phyloP scores from a whole-genome alignment of 768 basidiomycete species.

The Pilatotrama ljubarskyi region DNA sequence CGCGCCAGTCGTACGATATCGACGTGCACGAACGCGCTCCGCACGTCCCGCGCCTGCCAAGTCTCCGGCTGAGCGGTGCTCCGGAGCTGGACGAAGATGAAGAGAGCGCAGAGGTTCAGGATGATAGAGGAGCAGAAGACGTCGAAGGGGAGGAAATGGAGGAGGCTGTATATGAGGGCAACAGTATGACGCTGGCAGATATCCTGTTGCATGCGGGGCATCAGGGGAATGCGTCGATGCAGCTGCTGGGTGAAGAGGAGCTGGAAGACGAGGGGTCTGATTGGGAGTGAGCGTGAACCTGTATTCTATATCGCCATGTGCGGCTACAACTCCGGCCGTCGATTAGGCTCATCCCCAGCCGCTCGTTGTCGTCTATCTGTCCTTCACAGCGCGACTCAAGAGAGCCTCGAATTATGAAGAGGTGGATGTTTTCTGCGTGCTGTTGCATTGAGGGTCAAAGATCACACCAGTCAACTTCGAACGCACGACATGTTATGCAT shows the following conservation, averaged over 20 bases:
- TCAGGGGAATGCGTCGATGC: constrained; percentile 39
- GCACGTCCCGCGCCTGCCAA: constrained; percentile 10
- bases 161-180: constrained; percentile 39
- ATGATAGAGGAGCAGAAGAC: background rate
- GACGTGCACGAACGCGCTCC: constrained; percentile 17
- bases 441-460: too few relatives aligned
- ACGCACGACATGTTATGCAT: constrained; percentile 20
- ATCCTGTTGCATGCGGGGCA: constrained; percentile 35
- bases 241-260: constrained; percentile 36
- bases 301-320: background rate
- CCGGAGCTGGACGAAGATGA: constrained; percentile 7
- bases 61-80: constrained; percentile 10
- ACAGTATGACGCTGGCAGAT: constrained; percentile 51
- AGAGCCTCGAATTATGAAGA: too few relatives aligned
- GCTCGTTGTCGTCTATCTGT: too few relatives aligned
- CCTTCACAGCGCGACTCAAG: too few relatives aligned
- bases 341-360: background rate
- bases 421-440: too few relatives aligned
- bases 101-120: background rate
- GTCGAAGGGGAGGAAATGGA: constrained; percentile 21
- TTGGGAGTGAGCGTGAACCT: constrained; percentile 9
- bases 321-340: background rate
- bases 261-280: constrained; percentile 19
- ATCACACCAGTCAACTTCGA: background rate
- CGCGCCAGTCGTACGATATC: constrained; percentile 21